These are phyloP conservation scores for Aspergillus melleus DNA, from an alignment of 2,329 filamentous ascomycete genomes.

Conservation along the genomic window DNA sequence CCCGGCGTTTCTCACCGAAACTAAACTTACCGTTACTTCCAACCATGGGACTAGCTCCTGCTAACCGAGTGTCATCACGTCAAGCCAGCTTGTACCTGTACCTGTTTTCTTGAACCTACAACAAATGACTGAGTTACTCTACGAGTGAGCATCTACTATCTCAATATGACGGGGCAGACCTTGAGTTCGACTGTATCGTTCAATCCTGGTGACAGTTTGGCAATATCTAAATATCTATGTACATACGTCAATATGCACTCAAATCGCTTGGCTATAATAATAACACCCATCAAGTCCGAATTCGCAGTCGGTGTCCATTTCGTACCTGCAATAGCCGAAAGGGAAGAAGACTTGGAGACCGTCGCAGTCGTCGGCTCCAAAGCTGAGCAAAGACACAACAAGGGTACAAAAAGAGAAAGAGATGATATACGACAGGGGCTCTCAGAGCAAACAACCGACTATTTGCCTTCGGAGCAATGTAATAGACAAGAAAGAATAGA, in stretches of 20 bases:
- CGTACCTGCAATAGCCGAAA: neutral
- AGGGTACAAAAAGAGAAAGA: neutral
- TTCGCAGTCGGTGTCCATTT: neutral
- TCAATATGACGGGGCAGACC: neutral
- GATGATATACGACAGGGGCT: neutral
- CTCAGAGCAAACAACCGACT: neutral
- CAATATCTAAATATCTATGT: conserved; percentile 25
- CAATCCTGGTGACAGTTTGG: neutral
- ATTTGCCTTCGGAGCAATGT: conserved; percentile 5
- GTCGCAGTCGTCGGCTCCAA: neutral
- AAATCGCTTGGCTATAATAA: neutral
- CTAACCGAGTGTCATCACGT: conserved; percentile 11
- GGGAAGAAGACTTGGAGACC: neutral
- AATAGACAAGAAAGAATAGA: conserved; percentile 17
- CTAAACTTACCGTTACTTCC: conserved; percentile 5
- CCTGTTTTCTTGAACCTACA: neutral
- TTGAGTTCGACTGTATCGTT: neutral
- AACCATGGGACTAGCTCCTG: conserved; percentile 12
- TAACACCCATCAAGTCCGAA: neutral
- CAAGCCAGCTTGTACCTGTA: neutral
- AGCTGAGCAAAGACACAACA: neutral
- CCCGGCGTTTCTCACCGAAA: conserved; percentile 2
- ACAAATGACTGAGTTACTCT: no score
- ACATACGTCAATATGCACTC: conserved; percentile 32
- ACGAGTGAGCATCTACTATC: neutral